Conservation (phyloP, 225 moss, liverwort and hornwort genomes). For the Rhytidiadelphus loreus region DNA sequence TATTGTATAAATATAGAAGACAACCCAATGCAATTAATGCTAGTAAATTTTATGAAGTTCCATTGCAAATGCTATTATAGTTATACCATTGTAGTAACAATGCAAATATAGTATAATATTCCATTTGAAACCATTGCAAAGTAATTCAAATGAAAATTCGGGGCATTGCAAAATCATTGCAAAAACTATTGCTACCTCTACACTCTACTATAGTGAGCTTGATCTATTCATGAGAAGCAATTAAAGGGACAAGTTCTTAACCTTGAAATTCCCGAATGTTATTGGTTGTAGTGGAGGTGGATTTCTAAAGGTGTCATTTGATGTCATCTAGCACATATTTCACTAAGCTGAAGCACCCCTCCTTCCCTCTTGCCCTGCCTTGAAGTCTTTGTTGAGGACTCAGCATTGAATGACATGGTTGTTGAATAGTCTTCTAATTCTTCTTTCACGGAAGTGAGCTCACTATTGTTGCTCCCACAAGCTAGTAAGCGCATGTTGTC, state of each 20-base stretch:
- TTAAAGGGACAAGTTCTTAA: accelerated
- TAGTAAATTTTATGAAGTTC: no score
- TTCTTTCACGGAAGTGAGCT: not conserved
- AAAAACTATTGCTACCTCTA: no score
- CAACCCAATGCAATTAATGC: no score
- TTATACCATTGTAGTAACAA: no score
- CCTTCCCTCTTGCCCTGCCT: not conserved
- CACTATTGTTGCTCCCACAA: not conserved
- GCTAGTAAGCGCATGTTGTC: not conserved
- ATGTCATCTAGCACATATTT: not conserved
- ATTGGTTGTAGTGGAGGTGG: not conserved
- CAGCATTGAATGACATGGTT: not conserved
- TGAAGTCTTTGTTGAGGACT: not conserved
- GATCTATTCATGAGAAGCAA: no score
- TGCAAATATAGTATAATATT: no score
- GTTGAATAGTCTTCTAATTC: not conserved
- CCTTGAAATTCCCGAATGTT: not conserved
- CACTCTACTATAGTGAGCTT: no score
- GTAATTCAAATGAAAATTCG: no score
- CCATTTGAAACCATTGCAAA: no score
- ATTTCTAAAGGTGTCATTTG: not conserved
- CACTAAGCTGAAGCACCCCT: not conserved
- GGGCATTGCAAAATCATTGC: no score
- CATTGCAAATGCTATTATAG: no score
- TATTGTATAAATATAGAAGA: no score